Evolutionary conservation across 371 early-diverging fungal species (phyloP).

Genomic region (Circinella minor): DNA sequence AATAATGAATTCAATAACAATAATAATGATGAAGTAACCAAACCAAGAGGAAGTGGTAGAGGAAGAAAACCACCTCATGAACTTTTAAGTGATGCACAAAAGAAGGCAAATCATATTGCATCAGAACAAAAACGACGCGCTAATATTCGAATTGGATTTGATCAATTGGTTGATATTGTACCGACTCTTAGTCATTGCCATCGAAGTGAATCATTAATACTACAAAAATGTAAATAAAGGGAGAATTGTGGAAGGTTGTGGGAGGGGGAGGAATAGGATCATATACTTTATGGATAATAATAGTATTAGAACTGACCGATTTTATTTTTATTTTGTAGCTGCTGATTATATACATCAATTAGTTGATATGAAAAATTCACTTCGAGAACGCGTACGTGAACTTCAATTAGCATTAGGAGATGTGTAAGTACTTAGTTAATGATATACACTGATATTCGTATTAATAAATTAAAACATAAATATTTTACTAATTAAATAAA

Average conservation of each 20-base stretch:
- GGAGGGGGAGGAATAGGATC: no score
- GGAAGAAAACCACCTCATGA: conserved; percentile 47
- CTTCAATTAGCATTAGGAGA: conserved; percentile 26
- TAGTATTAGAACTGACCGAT: no score
- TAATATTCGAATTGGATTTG: conserved; percentile 78
- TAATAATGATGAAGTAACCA: background rate
- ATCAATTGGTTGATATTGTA: conserved; percentile 73
- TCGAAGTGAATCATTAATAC: conserved; percentile 54
- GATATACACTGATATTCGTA: no score
- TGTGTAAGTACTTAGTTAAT: conserved; percentile 21
- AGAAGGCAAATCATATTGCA: conserved; percentile 89
- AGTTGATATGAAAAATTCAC: conserved; percentile 26
- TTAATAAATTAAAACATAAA: no score
- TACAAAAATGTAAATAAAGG: conserved; percentile 46
- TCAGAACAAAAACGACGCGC: conserved; percentile 85
- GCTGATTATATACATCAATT: conserved; percentile 35
- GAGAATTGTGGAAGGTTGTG: no score
- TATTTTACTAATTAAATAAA: no score
- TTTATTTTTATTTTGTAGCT: conserved; percentile 16
- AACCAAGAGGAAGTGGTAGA: conserved; percentile 16
- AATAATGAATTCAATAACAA: no score
- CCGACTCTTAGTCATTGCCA: conserved; percentile 64
- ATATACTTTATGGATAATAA: no score
- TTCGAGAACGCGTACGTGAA: conserved; percentile 31
- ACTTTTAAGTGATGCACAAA: conserved; percentile 81